Evolutionary conservation across 2,329 filamentous ascomycete species (phyloP).

Genomic region (Clonostachys solani): DNA sequence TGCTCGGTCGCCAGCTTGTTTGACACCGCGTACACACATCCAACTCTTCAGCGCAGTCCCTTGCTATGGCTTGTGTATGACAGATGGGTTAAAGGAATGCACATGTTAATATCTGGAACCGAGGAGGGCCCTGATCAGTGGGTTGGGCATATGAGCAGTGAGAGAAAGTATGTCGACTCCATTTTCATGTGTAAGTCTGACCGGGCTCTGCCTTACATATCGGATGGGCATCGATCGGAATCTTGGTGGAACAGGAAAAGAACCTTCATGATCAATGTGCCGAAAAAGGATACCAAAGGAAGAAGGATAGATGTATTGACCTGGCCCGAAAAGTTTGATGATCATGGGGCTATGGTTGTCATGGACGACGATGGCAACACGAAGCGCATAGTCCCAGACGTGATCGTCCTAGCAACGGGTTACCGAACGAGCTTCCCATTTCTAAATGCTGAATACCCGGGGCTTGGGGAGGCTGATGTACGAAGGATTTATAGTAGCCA

Average conservation of each 20-base stretch:
- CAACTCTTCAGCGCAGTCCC: constrained; percentile 32
- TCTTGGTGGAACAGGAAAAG: constrained; percentile 27
- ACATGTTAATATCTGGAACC: constrained; percentile 38
- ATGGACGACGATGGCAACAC: constrained; percentile 12
- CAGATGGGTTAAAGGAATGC: constrained; percentile 34
- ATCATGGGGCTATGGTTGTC: constrained; percentile 29
- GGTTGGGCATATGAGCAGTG: constrained; percentile 34
- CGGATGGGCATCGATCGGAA: constrained; percentile 21
- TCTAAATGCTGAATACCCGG: constrained; percentile 30
- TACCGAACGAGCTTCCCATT: constrained; percentile 37
- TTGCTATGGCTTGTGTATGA: constrained; percentile 42
- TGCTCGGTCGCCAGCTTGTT: constrained; percentile 41
- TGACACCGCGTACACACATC: constrained; percentile 46
- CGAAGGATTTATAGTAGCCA: constrained; percentile 44
- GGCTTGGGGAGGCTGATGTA: constrained; percentile 41
- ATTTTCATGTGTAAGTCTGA: constrained; percentile 38
- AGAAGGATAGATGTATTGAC: constrained; percentile 35
- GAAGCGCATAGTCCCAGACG: constrained; percentile 28
- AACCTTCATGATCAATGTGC: constrained; percentile 28
- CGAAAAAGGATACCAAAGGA: constrained; percentile 28
- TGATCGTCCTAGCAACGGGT: constrained; percentile 42
- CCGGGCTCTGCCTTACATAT: constrained; percentile 37
- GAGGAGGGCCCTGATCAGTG: constrained; percentile 41
- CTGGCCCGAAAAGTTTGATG: constrained; percentile 33
- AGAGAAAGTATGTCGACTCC: constrained; percentile 27